Evolutionary conservation across 805 yeast genomes (phyloP), one percentile per base, ranked within the genome.

Genomic region (Candida ponderosae): DNA sequence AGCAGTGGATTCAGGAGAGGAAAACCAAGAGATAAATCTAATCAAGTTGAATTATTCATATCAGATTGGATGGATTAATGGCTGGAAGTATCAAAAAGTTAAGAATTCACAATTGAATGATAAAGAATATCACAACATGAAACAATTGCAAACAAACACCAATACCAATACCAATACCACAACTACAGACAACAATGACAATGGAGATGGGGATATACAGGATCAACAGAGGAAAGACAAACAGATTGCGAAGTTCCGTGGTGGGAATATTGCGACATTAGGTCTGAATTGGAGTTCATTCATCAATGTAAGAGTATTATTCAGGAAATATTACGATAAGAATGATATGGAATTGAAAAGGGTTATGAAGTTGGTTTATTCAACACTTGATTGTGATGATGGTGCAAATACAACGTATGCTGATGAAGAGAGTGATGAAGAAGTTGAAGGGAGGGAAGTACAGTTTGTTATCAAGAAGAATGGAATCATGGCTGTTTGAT

Each of bases 61-160:
- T 50, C 95, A 87, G 51, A 48, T 78, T 16, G 84, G 89, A 6
- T 76, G 81, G 72, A 61, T 76, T 32, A 69, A 76, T 17, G 96
- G 95, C 1, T 87, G 95, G 95, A 78, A 74, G 42, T 62, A 63
- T 39, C 56, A 59, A 1, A 53, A 60, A 16, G 63, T 68, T 18
- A 34, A 46, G 29, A 46, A 53, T 34, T 48, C 62, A 23, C 65
- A 62, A 32, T 38, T 38, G 10, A 46, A 43, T 31, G 40, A 36
- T 4, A 24, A 2, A 3, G 11, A 24, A 21, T 9, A 21, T 21
- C 7, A n/a, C n/a, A n/a, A n/a, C n/a, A n/a, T n/a, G n/a, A n/a
- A n/a, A n/a, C n/a, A n/a, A n/a, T n/a, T n/a, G n/a, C n/a, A n/a
- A n/a, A n/a, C n/a, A n/a, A n/a, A n/a, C n/a, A n/a, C n/a, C n/a